These are phyloP conservation scores for Triangularia verruculosa DNA, from an alignment of 2,329 filamentous ascomycete species.

Conservation along the genomic window DNA sequence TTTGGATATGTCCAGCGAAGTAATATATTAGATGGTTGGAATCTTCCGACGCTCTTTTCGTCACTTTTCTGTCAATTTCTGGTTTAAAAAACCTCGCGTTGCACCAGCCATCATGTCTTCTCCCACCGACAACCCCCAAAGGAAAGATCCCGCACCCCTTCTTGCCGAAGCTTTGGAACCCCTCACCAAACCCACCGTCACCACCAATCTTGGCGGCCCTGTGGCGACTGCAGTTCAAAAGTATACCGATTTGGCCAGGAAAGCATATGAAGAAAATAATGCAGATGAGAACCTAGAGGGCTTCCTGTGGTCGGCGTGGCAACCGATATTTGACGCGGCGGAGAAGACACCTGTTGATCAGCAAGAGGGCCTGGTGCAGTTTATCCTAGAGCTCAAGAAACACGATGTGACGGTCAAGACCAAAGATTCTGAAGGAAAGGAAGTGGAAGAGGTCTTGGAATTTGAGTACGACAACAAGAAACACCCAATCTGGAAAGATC, in stretches of 20 bases:
- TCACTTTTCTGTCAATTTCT: background rate
- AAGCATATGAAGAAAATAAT: background rate
- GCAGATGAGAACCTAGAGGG: background rate
- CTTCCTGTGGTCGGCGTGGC: background rate
- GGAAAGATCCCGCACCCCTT: no score
- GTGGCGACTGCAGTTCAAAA: background rate
- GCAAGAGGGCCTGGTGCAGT: background rate
- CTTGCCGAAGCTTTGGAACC: background rate
- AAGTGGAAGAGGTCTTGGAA: no score
- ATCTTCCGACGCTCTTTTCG: background rate
- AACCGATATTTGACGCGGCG: background rate
- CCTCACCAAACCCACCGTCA: background rate
- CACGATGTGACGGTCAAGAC: background rate
- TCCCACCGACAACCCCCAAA: no score
- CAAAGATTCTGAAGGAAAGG: no score
- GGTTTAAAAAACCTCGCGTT: background rate
- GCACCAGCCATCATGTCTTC: no score
- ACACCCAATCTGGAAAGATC: conserved; percentile 30
- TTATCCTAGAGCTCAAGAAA: background rate
- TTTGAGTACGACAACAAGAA: background rate
- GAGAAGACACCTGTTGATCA: background rate
- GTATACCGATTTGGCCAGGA: background rate
- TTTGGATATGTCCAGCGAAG: background rate
- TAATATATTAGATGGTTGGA: background rate
- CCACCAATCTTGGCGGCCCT: background rate